Percentiles rank a stretch among this genome's conserved stretches.
Evolutionary conservation across 768 basidiomycete species (phyloP).

Genomic region (Lyophyllum decastes): DNA sequence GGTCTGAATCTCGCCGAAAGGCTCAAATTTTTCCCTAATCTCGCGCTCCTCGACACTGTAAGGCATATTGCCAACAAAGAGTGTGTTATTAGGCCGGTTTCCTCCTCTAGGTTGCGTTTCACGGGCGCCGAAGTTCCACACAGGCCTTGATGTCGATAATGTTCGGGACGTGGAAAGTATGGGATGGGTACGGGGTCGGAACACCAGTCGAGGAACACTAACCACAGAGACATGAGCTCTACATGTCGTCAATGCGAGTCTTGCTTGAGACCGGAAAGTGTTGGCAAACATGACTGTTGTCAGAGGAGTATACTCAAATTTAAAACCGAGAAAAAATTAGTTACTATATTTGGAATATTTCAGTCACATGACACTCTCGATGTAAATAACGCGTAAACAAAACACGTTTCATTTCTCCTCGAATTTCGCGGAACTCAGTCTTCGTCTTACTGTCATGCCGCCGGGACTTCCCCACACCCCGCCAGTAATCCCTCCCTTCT

Average conservation of each 20-base stretch:
- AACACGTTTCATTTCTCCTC: not conserved
- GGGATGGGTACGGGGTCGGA: slow-evolving; percentile 1
- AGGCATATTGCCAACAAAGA: slow-evolving; percentile 58
- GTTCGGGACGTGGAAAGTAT: slow-evolving; percentile 5
- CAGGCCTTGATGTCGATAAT: slow-evolving; percentile 21
- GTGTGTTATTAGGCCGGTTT: slow-evolving; percentile 31
- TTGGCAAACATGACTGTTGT: slow-evolving; percentile 36
- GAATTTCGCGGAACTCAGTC: not conserved
- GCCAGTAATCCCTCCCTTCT: slow-evolving; percentile 42
- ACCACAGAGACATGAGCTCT: slow-evolving; percentile 15
- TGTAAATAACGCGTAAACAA: slow-evolving; percentile 3
- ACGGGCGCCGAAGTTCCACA: not conserved
- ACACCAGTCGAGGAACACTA: not conserved
- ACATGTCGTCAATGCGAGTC: slow-evolving; percentile 29
- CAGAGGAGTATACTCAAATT: not conserved
- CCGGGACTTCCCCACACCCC: slow-evolving; percentile 39
- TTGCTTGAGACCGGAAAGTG: slow-evolving; percentile 36
- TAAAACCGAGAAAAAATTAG: slow-evolving; percentile 6
- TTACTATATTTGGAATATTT: slow-evolving; percentile 8
- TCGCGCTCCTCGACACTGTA: slow-evolving; percentile 43
- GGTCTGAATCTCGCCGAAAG: slow-evolving; percentile 41
- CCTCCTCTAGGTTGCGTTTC: not conserved
- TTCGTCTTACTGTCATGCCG: slow-evolving; percentile 29
- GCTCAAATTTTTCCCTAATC: slow-evolving; percentile 39
- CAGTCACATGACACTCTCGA: not conserved